Percentiles rank a stretch among this genome's conserved stretches.
Evolutionary conservation across 208 protist species (phyloP).

Genomic region (Leishmania guyanensis): DNA sequence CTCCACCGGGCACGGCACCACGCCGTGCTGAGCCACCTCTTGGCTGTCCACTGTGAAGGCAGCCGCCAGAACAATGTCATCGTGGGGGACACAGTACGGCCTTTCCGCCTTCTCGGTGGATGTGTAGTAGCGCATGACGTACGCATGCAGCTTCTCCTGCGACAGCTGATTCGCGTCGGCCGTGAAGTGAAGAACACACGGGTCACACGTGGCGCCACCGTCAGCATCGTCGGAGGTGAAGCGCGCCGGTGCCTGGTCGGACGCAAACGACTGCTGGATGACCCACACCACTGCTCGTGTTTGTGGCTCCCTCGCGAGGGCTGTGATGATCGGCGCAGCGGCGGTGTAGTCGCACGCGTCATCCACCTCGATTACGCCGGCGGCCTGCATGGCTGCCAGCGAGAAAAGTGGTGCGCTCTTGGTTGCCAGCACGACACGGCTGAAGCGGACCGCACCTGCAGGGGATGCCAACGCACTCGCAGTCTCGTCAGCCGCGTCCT

Average conservation of each 20-base stretch:
- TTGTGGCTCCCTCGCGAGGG: slow-evolving; percentile 36
- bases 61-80: slow-evolving; percentile 49
- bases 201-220: slow-evolving; percentile 1
- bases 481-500: not conserved
- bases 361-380: slow-evolving; percentile 12
- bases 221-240: not conserved
- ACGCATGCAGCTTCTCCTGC: slow-evolving; percentile 40
- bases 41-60: slow-evolving; percentile 49
- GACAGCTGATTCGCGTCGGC: slow-evolving; percentile 44
- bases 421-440: slow-evolving; percentile 60
- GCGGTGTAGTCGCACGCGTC: slow-evolving; percentile 15
- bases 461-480: not conserved
- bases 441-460: slow-evolving; percentile 27
- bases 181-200: slow-evolving; percentile 74
- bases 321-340: slow-evolving; percentile 45
- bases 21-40: slow-evolving; percentile 13
- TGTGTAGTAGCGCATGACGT: slow-evolving; percentile 42
- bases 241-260: slow-evolving; percentile 49
- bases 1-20: slow-evolving; percentile 26
- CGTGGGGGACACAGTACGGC: slow-evolving; percentile 15
- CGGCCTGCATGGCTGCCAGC: slow-evolving; percentile 27
- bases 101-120: not conserved
- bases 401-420: slow-evolving; percentile 43
- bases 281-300: slow-evolving; percentile 53
- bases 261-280: slow-evolving; percentile 53